Evolutionary conservation across 2,329 filamentous ascomycete species (phyloP).

Genomic region (Monosporascus sp.): DNA sequence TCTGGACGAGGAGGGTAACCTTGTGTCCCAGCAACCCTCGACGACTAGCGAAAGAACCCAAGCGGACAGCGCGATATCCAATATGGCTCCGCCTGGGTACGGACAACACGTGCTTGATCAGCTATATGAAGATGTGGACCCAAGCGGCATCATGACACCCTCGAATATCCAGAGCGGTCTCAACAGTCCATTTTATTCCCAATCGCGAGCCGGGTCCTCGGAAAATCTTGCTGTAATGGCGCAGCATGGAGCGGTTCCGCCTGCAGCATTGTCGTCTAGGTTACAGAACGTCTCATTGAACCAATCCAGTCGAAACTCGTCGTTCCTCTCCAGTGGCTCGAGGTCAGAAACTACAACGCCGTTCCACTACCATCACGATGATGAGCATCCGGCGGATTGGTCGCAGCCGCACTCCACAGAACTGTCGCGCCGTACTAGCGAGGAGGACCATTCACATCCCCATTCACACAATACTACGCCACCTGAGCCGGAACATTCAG

Average conservation of each 20-base stretch:
- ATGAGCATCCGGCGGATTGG: conserved; percentile 29
- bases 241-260: conserved; percentile 37
- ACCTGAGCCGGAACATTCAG: conserved; percentile 36
- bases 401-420: conserved; percentile 39
- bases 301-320: conserved; percentile 38
- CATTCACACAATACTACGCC: conserved; percentile 46
- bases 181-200: conserved; percentile 71
- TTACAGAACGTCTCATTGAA: conserved; percentile 64
- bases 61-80: conserved; percentile 48
- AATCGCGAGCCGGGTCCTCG: conserved; percentile 68
- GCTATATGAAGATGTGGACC: conserved; percentile 82
- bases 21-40: conserved; percentile 57
- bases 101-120: conserved; percentile 85
- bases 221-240: conserved; percentile 70
- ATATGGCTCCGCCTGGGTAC: conserved; percentile 84
- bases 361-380: conserved; percentile 30
- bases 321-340: conserved; percentile 38
- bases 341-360: conserved; percentile 39
- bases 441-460: conserved; percentile 33
- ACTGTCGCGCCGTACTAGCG: conserved; percentile 50
- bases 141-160: conserved; percentile 68
- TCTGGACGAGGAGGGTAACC: conserved; percentile 78
- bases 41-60: conserved; percentile 31
- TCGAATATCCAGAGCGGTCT: conserved; percentile 56
- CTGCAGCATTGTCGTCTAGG: conserved; percentile 54